Evolutionary conservation across 2,329 filamentous ascomycete genomes (phyloP).

Genomic region (Trichophyton schoenleinii): DNA sequence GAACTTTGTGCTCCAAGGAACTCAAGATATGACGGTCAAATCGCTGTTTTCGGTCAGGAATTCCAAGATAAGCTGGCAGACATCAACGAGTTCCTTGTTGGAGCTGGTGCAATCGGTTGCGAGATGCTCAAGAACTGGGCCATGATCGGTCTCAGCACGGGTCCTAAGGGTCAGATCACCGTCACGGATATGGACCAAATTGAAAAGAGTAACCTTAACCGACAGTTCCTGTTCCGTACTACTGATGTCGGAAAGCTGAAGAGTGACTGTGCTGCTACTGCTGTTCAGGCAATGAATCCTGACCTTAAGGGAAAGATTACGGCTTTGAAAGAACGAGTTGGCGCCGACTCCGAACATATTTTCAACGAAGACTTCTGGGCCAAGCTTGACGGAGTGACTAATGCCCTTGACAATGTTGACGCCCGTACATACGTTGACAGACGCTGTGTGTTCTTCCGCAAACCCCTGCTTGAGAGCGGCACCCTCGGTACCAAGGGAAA

Average conservation of each 20-base stretch:
- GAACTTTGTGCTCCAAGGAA: slow-evolving; percentile 77
- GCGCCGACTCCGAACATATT: slow-evolving; percentile 78
- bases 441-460: slow-evolving; percentile 95
- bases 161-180: slow-evolving; percentile 74
- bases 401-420: slow-evolving; percentile 94
- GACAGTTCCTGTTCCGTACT: slow-evolving; percentile 88
- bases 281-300: slow-evolving; percentile 92
- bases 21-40: slow-evolving; percentile 89
- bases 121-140: slow-evolving; percentile 99
- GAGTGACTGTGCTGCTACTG: slow-evolving; percentile 82
- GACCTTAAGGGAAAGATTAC: slow-evolving; percentile 78
- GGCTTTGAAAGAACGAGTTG: slow-evolving; percentile 77
- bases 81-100: slow-evolving; percentile 83
- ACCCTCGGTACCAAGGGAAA: slow-evolving; percentile 96
- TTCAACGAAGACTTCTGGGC: slow-evolving; percentile 94
- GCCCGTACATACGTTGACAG: slow-evolving; percentile 93
- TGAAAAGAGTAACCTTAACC: slow-evolving; percentile 96
- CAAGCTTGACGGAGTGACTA: slow-evolving; percentile 78
- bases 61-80: slow-evolving; percentile 91
- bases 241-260: slow-evolving; percentile 93
- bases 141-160: slow-evolving; percentile 88
- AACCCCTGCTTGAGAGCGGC: slow-evolving; percentile 88
- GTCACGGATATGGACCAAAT: slow-evolving; percentile 98
- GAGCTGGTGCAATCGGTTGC: slow-evolving; percentile 91
- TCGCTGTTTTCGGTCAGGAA: slow-evolving; percentile 86